Base-by-base conservation (phyloP, 257 asterid genomes). In the Plectranthus barbatus region DNA sequence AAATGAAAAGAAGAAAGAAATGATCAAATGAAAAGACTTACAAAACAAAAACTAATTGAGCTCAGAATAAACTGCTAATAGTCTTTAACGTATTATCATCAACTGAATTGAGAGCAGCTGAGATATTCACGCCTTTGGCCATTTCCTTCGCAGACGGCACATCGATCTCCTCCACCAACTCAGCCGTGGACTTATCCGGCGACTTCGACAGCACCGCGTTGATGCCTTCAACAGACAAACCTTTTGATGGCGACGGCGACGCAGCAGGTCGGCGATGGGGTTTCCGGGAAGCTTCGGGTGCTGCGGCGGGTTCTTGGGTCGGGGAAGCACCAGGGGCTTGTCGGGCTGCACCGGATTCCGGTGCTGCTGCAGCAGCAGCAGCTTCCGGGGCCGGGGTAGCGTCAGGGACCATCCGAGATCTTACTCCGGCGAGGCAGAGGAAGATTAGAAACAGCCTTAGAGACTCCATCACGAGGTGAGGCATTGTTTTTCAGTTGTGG, bases 401-500 rank as follows among this genome's bases (percentile, higher is more conserved):
- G 9, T n/a, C 12, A 4, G 70, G 44, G 61, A 18, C 6, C n/a
- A n/a, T n/a, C n/a, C n/a, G n/a, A n/a, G n/a, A n/a, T n/a, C n/a
- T n/a, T n/a, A n/a, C n/a, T n/a, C n/a, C 6, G 31, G 33, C 39
- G 8, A 76, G 60, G 24, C 36, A 42, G 60, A 76, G 51, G 60
- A 51, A 39, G 77, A 58, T 3, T 18, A 72, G 34, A 12, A 76
- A 72, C 34, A 76, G 62, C 33, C 14, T 56, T 34, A 63, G 49
- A 9, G n/a, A n/a, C n/a, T n/a, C 29, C 44, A 63, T 11, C 41
- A 9, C 13, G 55, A 50, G 77, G 57, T 44, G 63, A 75, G n/a
- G n/a, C 81, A 76, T 76, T 33, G 9, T 34, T 21, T 21, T 4
- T 2, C 18, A 37, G 19, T 58, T 18, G 6, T 5, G 49, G 3